Evolutionary conservation across 2,329 filamentous ascomycete genomes (phyloP).

Genomic region (Colletotrichum sp.): DNA sequence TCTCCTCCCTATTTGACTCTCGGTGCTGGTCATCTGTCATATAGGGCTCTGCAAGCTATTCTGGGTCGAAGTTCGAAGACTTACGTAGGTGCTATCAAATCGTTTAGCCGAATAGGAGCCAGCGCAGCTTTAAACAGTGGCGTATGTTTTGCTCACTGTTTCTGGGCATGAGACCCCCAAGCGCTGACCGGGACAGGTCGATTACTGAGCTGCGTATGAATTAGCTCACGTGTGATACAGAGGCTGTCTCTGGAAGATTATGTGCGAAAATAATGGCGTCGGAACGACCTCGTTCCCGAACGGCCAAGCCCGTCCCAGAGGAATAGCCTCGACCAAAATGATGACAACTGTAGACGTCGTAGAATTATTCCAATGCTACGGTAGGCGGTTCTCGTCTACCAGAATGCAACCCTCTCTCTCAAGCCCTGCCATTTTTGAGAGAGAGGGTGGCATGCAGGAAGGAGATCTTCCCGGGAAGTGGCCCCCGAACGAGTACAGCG

Average conservation of each 20-base stretch:
- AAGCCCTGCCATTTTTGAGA: not conserved
- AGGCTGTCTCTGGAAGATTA: not conserved
- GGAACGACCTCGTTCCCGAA: not conserved
- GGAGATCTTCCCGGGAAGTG: not conserved
- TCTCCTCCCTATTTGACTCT: not conserved
- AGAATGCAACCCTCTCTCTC: not conserved
- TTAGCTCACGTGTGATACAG: not conserved
- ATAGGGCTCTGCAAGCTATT: not conserved
- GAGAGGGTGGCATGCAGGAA: not conserved
- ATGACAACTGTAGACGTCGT: not conserved
- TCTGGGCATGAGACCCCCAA: not conserved
- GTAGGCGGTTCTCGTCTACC: not conserved
- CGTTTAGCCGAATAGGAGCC: accelerated
- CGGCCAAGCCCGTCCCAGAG: not conserved
- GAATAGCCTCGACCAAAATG: not conserved
- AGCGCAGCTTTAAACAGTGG: not conserved
- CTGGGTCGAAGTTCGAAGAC: not conserved
- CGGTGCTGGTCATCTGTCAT: not conserved
- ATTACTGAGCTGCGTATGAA: not conserved
- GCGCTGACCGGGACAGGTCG: not conserved
- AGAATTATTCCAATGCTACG: not conserved
- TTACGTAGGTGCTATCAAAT: not conserved
- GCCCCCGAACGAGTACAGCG: not conserved
- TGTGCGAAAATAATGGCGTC: not conserved
- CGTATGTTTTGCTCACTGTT: not conserved